Percentiles rank a stretch among this genome's conserved stretches.
phyloP scores from a whole-genome alignment of 495 filamentous ascomycete genomes.

The Tetracladium setigerum region DNA sequence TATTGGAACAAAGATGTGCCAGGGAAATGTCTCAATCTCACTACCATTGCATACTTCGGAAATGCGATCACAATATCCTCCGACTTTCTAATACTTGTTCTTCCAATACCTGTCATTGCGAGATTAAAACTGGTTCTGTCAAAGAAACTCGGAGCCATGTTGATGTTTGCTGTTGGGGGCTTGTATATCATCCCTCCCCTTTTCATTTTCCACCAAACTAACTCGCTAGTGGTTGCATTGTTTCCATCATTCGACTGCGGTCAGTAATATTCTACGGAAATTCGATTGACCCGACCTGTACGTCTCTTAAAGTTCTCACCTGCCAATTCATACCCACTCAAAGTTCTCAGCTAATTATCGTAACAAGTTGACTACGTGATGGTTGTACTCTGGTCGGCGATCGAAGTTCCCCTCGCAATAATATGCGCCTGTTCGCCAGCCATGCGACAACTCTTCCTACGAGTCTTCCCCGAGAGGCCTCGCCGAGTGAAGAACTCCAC shows the following conservation, averaged over 20 bases:
- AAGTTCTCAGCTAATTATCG: not conserved
- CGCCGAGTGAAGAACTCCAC: too few species aligned
- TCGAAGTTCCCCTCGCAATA: slow-evolving; percentile 5
- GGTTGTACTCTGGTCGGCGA: slow-evolving; percentile 4
- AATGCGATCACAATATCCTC: slow-evolving; percentile 30
- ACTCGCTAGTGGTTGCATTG: slow-evolving; percentile 7
- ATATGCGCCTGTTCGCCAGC: slow-evolving; percentile 8
- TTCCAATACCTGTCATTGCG: slow-evolving; percentile 31
- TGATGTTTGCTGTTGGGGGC: slow-evolving; percentile 39
- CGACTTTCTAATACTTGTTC: slow-evolving; percentile 32
- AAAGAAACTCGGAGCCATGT: slow-evolving; percentile 29
- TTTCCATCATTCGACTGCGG: slow-evolving; percentile 9
- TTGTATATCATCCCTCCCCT: slow-evolving; percentile 27
- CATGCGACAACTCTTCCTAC: not conserved
- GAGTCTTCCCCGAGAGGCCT: not conserved
- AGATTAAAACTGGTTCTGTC: slow-evolving; percentile 24
- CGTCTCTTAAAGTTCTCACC: not conserved
- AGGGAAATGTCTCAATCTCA: slow-evolving; percentile 30
- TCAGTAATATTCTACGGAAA: slow-evolving; percentile 7
- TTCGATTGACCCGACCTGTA: slow-evolving; percentile 10
- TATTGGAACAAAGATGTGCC: slow-evolving; percentile 32
- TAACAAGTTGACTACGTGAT: slow-evolving; percentile 5
- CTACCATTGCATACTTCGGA: slow-evolving; percentile 24
- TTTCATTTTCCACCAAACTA: not conserved
- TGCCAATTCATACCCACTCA: not conserved